Percentiles rank a stretch among this genome's conserved stretches.
These are phyloP conservation scores for Chaetomium cochliodes DNA, from an alignment of 495 filamentous ascomycete species.

Conservation along the genomic window DNA sequence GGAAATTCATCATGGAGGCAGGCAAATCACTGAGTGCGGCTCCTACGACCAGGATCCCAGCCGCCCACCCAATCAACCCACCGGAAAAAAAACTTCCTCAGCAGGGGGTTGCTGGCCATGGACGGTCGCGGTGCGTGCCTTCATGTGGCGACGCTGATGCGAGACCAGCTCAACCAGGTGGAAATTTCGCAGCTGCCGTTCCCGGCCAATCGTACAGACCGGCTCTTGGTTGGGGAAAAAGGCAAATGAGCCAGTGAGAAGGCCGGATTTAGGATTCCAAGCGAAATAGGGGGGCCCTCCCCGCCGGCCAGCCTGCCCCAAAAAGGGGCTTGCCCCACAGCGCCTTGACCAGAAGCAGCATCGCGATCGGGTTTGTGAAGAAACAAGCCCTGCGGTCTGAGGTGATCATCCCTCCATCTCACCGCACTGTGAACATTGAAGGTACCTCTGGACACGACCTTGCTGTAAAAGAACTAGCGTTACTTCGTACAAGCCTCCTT, in stretches of 20 bases:
- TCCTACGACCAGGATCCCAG: conserved; percentile 20
- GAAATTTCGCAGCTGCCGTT: conserved; percentile 17
- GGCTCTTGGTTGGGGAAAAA: background rate
- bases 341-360: background rate
- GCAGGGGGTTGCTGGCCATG: conserved; percentile 11
- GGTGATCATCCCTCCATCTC: background rate
- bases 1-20: conserved; percentile 19
- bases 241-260: conserved; percentile 13
- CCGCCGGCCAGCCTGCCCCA: background rate
- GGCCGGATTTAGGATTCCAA: conserved; percentile 6
- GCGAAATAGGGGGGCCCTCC: conserved; percentile 13
- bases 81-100: conserved; percentile 15
- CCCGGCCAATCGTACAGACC: conserved; percentile 15
- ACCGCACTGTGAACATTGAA: conserved; percentile 14
- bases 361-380: conserved; percentile 3
- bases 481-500: background rate
- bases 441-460: background rate
- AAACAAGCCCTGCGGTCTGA: background rate
- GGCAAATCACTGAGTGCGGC: conserved; percentile 15
- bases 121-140: conserved; percentile 3
- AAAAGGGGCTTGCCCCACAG: conserved; percentile 14
- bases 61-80: conserved; percentile 14
- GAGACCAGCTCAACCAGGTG: conserved; percentile 3
- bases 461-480: background rate
- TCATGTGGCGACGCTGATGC: conserved; percentile 17